These are phyloP conservation scores for Solanum ossicruentum DNA, from an alignment of 257 asterid species.

Conservation along the genomic window DNA sequence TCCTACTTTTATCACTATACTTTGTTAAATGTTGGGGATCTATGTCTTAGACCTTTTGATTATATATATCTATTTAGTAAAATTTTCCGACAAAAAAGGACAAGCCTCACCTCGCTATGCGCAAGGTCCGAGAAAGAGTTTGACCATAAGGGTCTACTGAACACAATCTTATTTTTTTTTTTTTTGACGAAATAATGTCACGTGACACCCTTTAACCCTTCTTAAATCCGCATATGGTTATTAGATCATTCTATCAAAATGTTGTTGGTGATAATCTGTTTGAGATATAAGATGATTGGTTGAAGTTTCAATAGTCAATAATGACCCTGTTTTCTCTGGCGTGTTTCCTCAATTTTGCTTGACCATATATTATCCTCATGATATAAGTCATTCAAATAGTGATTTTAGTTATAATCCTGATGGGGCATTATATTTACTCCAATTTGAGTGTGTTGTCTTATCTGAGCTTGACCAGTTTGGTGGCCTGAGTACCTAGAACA, in stretches of 20 bases:
- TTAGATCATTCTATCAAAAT: background rate
- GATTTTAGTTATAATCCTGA: background rate
- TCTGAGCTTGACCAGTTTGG: background rate
- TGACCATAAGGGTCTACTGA: too few species aligned
- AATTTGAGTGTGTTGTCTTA: background rate
- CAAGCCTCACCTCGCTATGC: too few species aligned
- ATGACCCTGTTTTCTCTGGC: too few species aligned
- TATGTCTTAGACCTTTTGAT: slow-evolving; percentile 22
- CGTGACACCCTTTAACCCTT: too few species aligned
- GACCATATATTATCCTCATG: background rate
- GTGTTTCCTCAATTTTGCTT: background rate
- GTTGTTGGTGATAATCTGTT: background rate
- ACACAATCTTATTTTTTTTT: too few species aligned
- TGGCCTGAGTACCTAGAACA: background rate
- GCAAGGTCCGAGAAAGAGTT: too few species aligned
- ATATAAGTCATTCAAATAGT: background rate
- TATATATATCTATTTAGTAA: too few species aligned
- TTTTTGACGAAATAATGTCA: too few species aligned
- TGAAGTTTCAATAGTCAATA: too few species aligned
- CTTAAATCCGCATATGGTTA: too few species aligned
- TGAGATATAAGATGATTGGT: background rate
- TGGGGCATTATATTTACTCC: background rate
- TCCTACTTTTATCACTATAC: background rate
- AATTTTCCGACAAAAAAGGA: too few species aligned
- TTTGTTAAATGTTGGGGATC: background rate